These are phyloP conservation scores for Cutaneotrichosporon sp. DNA, from an alignment of 1,284 basidiomycete genomes.

Conservation along the genomic window DNA sequence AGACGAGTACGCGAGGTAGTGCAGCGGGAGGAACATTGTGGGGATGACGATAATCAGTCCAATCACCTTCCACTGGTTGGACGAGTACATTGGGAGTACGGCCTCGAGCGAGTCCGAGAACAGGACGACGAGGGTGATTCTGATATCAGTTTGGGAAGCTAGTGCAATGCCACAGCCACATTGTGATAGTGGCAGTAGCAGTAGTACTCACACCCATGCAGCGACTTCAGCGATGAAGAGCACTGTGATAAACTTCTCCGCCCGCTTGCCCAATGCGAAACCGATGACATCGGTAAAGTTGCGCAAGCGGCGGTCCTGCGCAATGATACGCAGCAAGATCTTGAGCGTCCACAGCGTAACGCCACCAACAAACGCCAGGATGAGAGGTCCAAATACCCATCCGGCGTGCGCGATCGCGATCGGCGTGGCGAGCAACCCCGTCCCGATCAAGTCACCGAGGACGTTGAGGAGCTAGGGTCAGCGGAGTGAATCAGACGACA, in stretches of 20 bases:
- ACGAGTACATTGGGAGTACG: slow-evolving; percentile 66
- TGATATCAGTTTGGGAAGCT: slow-evolving; percentile 39
- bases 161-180: no score
- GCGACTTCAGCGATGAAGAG: slow-evolving; percentile 84
- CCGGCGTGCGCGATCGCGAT: slow-evolving; percentile 81
- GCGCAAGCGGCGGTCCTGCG: slow-evolving; percentile 42
- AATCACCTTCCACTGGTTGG: slow-evolving; percentile 71
- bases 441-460: slow-evolving; percentile 77
- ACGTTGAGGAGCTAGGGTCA: slow-evolving; percentile 71
- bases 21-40: slow-evolving; percentile 77
- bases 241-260: slow-evolving; percentile 65
- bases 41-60: slow-evolving; percentile 72
- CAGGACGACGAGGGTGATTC: slow-evolving; percentile 77
- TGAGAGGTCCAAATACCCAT: slow-evolving; percentile 71
- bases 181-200: no score
- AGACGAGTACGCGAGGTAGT: slow-evolving; percentile 81
- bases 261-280: slow-evolving; percentile 60
- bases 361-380: slow-evolving; percentile 70
- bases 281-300: slow-evolving; percentile 49
- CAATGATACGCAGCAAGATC: slow-evolving; percentile 47
- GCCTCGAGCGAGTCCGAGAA: slow-evolving; percentile 78
- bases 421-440: slow-evolving; percentile 84
- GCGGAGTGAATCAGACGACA: background rate
- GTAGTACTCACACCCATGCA: slow-evolving; percentile 54
- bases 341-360: slow-evolving; percentile 76